Conservation (phyloP, 2,329 filamentous ascomycete species). For the Teratosphaeriaceae sp. region DNA sequence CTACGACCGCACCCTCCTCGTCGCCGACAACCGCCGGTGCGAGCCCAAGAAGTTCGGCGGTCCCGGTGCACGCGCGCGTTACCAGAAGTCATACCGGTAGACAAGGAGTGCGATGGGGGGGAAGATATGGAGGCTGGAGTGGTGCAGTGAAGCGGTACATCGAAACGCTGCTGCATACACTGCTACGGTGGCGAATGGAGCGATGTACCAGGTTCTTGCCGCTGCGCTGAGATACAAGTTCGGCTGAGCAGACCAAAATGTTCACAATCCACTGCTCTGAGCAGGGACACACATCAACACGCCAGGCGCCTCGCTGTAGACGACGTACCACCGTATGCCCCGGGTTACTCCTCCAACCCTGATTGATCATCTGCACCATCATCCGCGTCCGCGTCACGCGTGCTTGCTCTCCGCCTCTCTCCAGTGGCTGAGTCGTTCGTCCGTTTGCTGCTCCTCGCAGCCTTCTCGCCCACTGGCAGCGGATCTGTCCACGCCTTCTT, state of each 20-base stretch:
- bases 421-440: conserved; percentile 12
- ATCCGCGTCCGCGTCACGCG: conserved; percentile 14
- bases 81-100: conserved; percentile 99
- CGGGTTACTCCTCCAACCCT: too few relatives aligned
- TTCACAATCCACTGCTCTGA: too few relatives aligned
- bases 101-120: conserved; percentile 10
- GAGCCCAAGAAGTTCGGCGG: conserved; percentile 98
- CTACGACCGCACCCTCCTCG: conserved; percentile 95
- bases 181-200: conserved; percentile 8
- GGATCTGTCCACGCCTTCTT: conserved; percentile 46
- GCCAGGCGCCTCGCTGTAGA: conserved; percentile 16
- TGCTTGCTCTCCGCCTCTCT: conserved; percentile 12
- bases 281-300: too few relatives aligned
- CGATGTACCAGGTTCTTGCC: conserved; percentile 7
- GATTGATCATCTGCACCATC: conserved; percentile 12
- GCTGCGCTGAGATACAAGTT: conserved; percentile 3
- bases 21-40: conserved; percentile 97
- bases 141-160: background rate
- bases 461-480: conserved; percentile 48
- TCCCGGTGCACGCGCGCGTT: conserved; percentile 90
- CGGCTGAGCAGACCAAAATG: background rate
- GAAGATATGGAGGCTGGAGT: conserved; percentile 2
- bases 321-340: background rate
- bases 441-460: conserved; percentile 23
- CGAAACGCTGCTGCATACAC: conserved; percentile 5